Conservation (phyloP, 1,284 basidiomycete genomes). For the Leccinum pallidistipes region DNA sequence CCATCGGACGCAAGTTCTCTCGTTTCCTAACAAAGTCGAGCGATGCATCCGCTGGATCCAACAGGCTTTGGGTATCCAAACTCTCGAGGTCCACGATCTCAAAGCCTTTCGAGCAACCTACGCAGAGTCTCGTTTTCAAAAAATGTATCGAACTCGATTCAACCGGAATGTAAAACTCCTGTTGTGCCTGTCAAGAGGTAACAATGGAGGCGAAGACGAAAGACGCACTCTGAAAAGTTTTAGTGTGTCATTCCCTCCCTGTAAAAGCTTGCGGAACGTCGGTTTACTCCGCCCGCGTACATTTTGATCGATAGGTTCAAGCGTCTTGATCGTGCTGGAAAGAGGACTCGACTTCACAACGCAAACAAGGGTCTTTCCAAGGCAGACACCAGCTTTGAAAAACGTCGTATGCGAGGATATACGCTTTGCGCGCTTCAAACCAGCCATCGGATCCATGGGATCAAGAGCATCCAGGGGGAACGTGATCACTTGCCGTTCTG, state of each 20-base stretch:
- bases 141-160: constrained; percentile 97
- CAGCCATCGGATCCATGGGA: constrained; percentile 86
- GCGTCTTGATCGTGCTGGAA: constrained; percentile 96
- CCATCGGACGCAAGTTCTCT: constrained; percentile 90
- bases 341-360: constrained; percentile 95
- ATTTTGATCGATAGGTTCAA: constrained; percentile 95
- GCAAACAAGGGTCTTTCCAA: constrained; percentile 94
- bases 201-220: not conserved
- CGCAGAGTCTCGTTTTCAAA: constrained; percentile 96
- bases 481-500: constrained; percentile 93
- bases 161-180: constrained; percentile 99
- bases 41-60: constrained; percentile 91
- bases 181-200: constrained; percentile 9
- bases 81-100: constrained; percentile 99
- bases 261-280: constrained; percentile 92
- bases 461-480: constrained; percentile 96
- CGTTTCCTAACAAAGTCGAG: constrained; percentile 93
- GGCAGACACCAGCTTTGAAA: constrained; percentile 95
- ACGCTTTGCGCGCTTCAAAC: constrained; percentile 91
- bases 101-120: constrained; percentile 98
- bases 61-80: constrained; percentile 92
- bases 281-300: constrained; percentile 84
- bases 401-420: constrained; percentile 97
- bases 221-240: constrained; percentile 84
- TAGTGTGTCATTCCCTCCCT: constrained; percentile 93